Percentiles rank a stretch among this genome's conserved stretches.
phyloP scores from a whole-genome alignment of 1,284 basidiomycete genomes.

The Pseudozyma tsukubaensis region DNA sequence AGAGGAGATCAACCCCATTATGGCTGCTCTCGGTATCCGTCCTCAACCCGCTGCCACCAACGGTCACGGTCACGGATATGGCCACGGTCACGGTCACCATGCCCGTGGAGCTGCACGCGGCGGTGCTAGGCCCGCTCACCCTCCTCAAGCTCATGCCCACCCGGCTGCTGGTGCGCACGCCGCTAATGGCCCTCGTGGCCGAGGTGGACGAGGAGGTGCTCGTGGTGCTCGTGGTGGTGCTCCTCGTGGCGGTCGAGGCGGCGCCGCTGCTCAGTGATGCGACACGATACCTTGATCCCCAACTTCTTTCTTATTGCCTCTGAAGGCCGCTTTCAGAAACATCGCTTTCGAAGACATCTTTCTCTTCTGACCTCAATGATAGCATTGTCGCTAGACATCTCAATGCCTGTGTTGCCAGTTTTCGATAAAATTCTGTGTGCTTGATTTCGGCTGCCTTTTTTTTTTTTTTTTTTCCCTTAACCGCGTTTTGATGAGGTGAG shows the following conservation, averaged over 20 bases:
- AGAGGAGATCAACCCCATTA: slow-evolving; percentile 46
- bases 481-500: no score
- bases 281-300: no score
- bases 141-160: slow-evolving; percentile 10
- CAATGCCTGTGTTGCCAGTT: no score
- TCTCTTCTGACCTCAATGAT: no score
- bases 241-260: slow-evolving; percentile 21
- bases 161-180: no score
- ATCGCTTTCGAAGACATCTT: no score
- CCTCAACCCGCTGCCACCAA: slow-evolving; percentile 17
- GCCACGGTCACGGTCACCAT: slow-evolving; percentile 18
- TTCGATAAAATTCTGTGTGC: no score
- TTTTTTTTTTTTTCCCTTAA: no score
- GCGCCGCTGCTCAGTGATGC: slow-evolving; percentile 23
- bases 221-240: slow-evolving; percentile 17
- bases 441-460: no score
- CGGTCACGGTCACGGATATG: slow-evolving; percentile 12
- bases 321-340: no score
- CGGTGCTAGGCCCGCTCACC: slow-evolving; percentile 26
- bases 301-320: no score
- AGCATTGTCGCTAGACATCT: no score
- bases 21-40: slow-evolving; percentile 50
- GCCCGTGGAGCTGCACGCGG: slow-evolving; percentile 28
- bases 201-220: slow-evolving; percentile 31
- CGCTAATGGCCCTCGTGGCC: slow-evolving; percentile 18